Base-by-base conservation (phyloP, 179 eudicot species). In the Beta macrorhiza region DNA sequence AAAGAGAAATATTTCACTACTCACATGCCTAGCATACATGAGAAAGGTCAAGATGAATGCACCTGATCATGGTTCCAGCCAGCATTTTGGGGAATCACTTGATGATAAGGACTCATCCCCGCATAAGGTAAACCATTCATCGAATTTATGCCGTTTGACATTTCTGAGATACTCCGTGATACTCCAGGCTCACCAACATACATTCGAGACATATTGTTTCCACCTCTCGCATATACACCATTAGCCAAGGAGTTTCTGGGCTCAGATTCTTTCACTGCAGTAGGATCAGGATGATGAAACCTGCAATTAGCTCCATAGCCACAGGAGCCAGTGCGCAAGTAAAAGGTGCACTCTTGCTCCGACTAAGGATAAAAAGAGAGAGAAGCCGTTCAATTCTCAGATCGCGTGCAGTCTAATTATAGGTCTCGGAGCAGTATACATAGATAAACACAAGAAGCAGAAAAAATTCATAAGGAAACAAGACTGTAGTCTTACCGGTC, bases 251-350 rank as follows among this genome's bases (percentile, higher is more conserved):
- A 77, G 42, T 76, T 85, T 51, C 79, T 75, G 7, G 89, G 55
- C 52, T 80, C 79, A 71, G 51, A 32, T 57, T 83, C 87, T 57
- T 61, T 83, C 17, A 81, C 44, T 32, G 81, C 74, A 74, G 79
- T 64, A 44, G 90, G 90, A 67, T 88, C 83, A 82, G 90, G 90
- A 84, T 88, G 90, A 79, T 88, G 74, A 76, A 76, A 88, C 63
- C 85, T 79, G 87, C 90, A 88, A 80, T 57, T 82, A 72, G 81
- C 76, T 62, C 87, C 90, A 74, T 86, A 88, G 67, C 81, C 88
- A 61, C 90, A 88, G n/a, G 85, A 73, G 70, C 90, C 90, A 63
- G 79, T 82, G 53, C 88, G 85, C 90, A 88, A 79, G 87, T 79
- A 88, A 79, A 81, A 88, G 65, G 81, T 79, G 76, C 90, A 88